These are phyloP conservation scores for Mortierella alpina DNA, from an alignment of 192 early-diverging fungal genomes.

Conservation along the genomic window DNA sequence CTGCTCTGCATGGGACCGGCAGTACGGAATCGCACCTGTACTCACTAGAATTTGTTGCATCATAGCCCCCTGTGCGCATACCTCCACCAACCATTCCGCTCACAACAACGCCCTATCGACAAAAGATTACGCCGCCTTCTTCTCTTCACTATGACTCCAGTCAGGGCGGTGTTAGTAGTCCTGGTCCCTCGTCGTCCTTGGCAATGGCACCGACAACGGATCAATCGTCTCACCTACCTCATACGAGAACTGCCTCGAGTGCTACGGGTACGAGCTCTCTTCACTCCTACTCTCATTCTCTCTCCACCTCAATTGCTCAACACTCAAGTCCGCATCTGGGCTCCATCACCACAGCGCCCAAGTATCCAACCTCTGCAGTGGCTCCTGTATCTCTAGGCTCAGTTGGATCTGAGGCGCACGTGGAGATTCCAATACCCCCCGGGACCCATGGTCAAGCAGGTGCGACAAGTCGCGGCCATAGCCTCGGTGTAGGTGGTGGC, in stretches of 20 bases:
- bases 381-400: not conserved
- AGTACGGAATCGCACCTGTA: too few species aligned
- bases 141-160: not conserved
- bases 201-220: not conserved
- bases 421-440: too few species aligned
- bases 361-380: conserved; percentile 12
- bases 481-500: not conserved
- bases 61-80: conserved; percentile 1
- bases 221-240: not conserved
- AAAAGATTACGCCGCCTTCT: not conserved
- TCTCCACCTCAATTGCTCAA: conserved; percentile 1
- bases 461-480: not conserved
- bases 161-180: not conserved
- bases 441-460: too few species aligned
- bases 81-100: conserved; percentile 12
- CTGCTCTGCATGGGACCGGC: too few species aligned
- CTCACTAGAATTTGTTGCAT: not conserved
- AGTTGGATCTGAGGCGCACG: not conserved
- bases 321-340: conserved; percentile 9
- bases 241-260: conserved; percentile 3
- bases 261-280: not conserved
- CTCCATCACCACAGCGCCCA: conserved; percentile 12
- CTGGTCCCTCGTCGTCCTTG: not conserved
- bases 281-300: not conserved
- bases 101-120: conserved; percentile 43